phyloP scores from a whole-genome alignment of 2,329 filamentous ascomycete species.

The Neofusicoccum umdonicola region DNA sequence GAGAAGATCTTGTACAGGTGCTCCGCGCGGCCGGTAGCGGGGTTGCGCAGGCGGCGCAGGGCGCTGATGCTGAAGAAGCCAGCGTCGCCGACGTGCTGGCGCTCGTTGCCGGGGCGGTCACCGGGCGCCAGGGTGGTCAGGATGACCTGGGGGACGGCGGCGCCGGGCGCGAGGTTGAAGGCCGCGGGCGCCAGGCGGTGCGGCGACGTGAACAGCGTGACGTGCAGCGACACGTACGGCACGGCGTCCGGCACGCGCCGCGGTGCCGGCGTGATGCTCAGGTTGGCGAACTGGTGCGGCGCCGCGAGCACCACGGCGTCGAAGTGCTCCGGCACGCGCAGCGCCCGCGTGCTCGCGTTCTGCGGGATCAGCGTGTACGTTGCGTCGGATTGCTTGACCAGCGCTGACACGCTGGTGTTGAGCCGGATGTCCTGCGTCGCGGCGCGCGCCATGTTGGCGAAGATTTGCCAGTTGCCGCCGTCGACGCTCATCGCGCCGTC shows the following conservation, averaged over 20 bases:
- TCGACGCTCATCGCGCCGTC: slow-evolving; percentile 75
- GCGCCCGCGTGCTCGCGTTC: slow-evolving; percentile 4
- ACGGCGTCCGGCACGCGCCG: slow-evolving; percentile 66
- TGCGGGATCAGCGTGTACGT: slow-evolving; percentile 43
- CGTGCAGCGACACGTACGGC: slow-evolving; percentile 83
- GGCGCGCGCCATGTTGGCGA: slow-evolving; percentile 60
- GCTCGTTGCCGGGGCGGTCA: slow-evolving; percentile 55
- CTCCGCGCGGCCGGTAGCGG: slow-evolving; percentile 43
- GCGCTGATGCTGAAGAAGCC: slow-evolving; percentile 86
- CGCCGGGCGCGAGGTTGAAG: slow-evolving; percentile 65
- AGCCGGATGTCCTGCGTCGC: slow-evolving; percentile 59
- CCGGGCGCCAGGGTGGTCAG: slow-evolving; percentile 74
- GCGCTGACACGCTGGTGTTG: slow-evolving; percentile 64
- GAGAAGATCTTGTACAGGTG: slow-evolving; percentile 69
- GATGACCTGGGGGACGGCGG: slow-evolving; percentile 67
- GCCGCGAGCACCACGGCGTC: slow-evolving; percentile 81
- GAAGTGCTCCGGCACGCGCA: slow-evolving; percentile 47
- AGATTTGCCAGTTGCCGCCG: slow-evolving; percentile 94
- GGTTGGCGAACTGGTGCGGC: slow-evolving; percentile 76
- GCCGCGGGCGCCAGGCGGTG: slow-evolving; percentile 67
- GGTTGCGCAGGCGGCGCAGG: slow-evolving; percentile 63
- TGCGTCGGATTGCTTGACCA: slow-evolving; percentile 29
- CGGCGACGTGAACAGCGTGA: slow-evolving; percentile 83
- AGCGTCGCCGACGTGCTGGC: slow-evolving; percentile 58
- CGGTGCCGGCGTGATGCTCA: slow-evolving; percentile 51